phyloP scores from a whole-genome alignment of 2,329 filamentous ascomycete genomes.

The Colletotrichum tamarilloi region DNA sequence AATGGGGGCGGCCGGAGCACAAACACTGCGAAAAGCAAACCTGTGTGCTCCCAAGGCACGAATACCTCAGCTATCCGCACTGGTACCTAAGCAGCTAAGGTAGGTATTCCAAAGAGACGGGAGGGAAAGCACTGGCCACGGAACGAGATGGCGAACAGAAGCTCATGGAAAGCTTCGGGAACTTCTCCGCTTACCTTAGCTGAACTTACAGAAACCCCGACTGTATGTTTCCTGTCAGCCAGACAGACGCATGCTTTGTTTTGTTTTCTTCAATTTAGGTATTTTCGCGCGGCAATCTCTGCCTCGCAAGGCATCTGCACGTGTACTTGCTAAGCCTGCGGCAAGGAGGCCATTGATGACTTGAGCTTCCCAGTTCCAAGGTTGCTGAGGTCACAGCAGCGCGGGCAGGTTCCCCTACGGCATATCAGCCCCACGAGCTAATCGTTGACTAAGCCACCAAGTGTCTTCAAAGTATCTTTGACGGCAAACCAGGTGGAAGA shows the following conservation, averaged over 20 bases:
- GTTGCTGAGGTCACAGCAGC: background rate
- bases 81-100: no score
- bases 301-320: background rate
- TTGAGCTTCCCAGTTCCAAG: background rate
- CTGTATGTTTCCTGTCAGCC: background rate
- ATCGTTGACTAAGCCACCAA: conserved; percentile 16
- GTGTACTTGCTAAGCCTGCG: background rate
- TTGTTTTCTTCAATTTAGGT: background rate
- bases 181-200: background rate
- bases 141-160: background rate
- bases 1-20: background rate
- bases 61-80: background rate
- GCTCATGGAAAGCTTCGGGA: conserved; percentile 13
- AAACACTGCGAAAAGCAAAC: background rate
- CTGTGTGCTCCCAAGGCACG: background rate
- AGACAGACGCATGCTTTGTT: background rate
- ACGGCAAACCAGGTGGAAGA: background rate
- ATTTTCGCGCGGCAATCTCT: background rate
- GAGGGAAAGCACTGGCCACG: background rate
- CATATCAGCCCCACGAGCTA: conserved; percentile 25
- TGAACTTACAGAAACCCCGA: background rate
- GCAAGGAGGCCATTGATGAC: background rate
- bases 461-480: conserved; percentile 1
- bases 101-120: background rate
- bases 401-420: background rate